Evolutionary conservation across 1,284 basidiomycete genomes (phyloP).

Genomic region (Cutaneotrichosporon curvatum): DNA sequence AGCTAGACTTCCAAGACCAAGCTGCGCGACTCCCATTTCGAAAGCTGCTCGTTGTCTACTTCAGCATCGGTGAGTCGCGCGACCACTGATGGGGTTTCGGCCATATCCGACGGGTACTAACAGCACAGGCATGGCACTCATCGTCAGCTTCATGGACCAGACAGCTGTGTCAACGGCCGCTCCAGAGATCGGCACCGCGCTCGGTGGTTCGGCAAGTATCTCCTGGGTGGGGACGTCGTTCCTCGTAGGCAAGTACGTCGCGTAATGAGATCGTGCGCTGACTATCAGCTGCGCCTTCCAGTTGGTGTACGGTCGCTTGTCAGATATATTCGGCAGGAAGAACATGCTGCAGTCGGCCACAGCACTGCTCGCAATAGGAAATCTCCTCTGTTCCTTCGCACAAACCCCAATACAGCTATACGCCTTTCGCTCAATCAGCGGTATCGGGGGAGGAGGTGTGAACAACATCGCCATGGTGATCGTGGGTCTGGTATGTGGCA

Average conservation of each 20-base stretch:
- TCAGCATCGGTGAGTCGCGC: conserved; percentile 22
- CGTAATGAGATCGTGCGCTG: not conserved
- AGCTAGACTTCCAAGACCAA: conserved; percentile 26
- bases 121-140: conserved; percentile 19
- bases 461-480: conserved; percentile 47
- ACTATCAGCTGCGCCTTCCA: conserved; percentile 27
- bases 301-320: conserved; percentile 29
- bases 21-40: conserved; percentile 19
- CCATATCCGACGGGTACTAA: not conserved
- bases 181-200: conserved; percentile 25
- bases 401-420: conserved; percentile 33
- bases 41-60: conserved; percentile 24
- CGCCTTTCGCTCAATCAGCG: conserved; percentile 44
- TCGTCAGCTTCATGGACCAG: conserved; percentile 33
- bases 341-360: conserved; percentile 25
- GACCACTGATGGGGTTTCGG: too few species aligned
- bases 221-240: conserved; percentile 34
- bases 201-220: conserved; percentile 23
- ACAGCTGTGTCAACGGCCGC: conserved; percentile 31
- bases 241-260: conserved; percentile 29
- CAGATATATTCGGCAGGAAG: conserved; percentile 35
- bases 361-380: conserved; percentile 25
- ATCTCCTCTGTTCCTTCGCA: conserved; percentile 32
- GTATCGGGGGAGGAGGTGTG: conserved; percentile 48
- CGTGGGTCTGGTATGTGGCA: conserved; percentile 3